These are phyloP conservation scores for Arachis hypogaea DNA, from an alignment of 306 rosid genomes.

Conservation along the genomic window DNA sequence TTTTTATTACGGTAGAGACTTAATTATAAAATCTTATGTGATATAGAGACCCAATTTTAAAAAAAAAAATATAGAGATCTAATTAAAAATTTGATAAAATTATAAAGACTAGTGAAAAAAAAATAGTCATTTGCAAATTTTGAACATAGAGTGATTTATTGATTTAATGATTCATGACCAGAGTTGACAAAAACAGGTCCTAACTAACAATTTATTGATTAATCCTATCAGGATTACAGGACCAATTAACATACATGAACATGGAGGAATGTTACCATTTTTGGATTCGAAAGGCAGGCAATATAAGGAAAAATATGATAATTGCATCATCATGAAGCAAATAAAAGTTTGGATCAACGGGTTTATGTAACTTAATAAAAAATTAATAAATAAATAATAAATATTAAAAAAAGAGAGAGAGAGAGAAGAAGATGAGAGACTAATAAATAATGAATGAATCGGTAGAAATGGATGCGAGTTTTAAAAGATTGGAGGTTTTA, in stretches of 20 bases:
- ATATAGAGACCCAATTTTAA: too few species aligned
- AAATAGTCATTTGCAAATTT: neutral
- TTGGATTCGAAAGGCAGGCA: neutral
- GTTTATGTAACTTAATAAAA: neutral
- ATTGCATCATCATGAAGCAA: conserved; percentile 6
- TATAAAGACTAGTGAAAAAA: too few species aligned
- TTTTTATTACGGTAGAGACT: too few species aligned
- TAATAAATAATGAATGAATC: neutral
- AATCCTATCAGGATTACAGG: neutral
- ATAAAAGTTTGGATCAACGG: conserved; percentile 4
- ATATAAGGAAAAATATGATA: neutral
- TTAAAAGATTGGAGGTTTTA: too few species aligned
- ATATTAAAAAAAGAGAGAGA: too few species aligned
- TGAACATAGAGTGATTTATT: neutral
- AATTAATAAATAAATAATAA: neutral
- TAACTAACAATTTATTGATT: neutral
- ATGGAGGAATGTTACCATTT: neutral
- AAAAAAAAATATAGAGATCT: too few species aligned
- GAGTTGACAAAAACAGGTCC: neutral
- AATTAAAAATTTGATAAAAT: too few species aligned
- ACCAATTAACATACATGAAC: neutral
- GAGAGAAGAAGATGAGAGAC: too few species aligned
- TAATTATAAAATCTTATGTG: too few species aligned
- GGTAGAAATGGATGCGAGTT: neutral
- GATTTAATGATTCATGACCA: neutral